A percentile compares a stretch with the other conserved stretches of the same genome.
phyloP scores from a whole-genome alignment of 208 protist species.

The Trichomonas vaginalis region DNA sequence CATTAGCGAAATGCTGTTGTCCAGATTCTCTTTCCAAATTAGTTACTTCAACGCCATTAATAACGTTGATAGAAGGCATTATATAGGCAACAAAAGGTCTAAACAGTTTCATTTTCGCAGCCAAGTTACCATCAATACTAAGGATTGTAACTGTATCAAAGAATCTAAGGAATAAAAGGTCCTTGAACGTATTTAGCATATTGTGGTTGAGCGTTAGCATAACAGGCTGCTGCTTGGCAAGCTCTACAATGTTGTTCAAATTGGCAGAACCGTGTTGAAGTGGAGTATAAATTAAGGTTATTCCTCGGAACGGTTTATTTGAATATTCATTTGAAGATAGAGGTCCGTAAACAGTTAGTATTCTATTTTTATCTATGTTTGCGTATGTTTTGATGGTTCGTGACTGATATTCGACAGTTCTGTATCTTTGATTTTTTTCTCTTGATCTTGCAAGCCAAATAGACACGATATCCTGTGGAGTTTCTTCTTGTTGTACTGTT shows the following conservation, averaged over 20 bases:
- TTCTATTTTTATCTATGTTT: neutral
- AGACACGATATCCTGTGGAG: neutral
- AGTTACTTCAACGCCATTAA: neutral
- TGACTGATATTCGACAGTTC: neutral
- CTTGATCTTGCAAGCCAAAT: neutral
- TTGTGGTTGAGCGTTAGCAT: neutral
- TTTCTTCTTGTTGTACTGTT: neutral
- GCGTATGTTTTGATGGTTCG: neutral
- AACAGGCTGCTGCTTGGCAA: neutral
- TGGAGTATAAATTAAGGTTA: neutral
- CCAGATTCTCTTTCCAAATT: neutral
- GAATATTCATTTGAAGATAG: neutral
- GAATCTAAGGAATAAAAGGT: neutral
- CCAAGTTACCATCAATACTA: neutral
- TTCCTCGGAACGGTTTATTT: neutral
- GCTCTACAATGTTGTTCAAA: neutral
- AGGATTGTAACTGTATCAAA: neutral
- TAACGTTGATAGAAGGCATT: neutral
- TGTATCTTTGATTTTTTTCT: neutral
- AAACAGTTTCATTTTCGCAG: neutral
- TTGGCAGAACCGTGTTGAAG: neutral
- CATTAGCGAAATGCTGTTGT: neutral
- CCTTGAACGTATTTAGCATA: neutral
- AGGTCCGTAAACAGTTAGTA: neutral
- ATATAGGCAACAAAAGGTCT: neutral